Evolutionary conservation across 2,329 filamentous ascomycete species (phyloP).

Genomic region (Aschersonia sp.): DNA sequence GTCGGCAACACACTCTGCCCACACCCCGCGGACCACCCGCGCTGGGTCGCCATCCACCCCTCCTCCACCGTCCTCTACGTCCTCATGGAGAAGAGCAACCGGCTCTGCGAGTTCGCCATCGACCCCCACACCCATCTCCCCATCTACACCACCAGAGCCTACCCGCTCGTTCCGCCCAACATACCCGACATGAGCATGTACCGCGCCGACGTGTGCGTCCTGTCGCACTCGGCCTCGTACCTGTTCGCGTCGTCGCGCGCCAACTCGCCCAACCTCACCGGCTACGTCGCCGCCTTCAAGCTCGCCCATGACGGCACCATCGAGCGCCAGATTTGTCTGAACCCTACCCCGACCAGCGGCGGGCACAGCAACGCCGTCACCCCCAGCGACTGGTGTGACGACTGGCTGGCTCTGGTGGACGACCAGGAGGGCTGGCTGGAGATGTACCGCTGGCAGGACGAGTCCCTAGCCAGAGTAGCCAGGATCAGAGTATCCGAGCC

Average conservation of each 20-base stretch:
- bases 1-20: constrained; percentile 64
- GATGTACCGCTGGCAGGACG: constrained; percentile 76
- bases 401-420: constrained; percentile 82
- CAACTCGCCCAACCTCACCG: constrained; percentile 61
- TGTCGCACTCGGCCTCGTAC: constrained; percentile 54
- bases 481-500: constrained; percentile 66
- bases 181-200: constrained; percentile 48
- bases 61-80: constrained; percentile 68
- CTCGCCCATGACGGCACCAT: constrained; percentile 54
- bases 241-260: constrained; percentile 77
- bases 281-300: constrained; percentile 71
- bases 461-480: constrained; percentile 66
- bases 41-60: constrained; percentile 78
- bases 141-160: constrained; percentile 63
- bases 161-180: constrained; percentile 68
- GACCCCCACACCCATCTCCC: constrained; percentile 60
- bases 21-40: constrained; percentile 58
- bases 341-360: constrained; percentile 74
- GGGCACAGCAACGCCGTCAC: constrained; percentile 82
- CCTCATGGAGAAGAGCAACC: constrained; percentile 82
- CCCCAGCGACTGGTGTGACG: constrained; percentile 71
- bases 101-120: constrained; percentile 68
- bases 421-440: constrained; percentile 80
- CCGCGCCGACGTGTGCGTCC: constrained; percentile 70
- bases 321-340: constrained; percentile 64